phyloP scores from a whole-genome alignment of 129 eudicot genomes.

The Escallonia rubra region DNA sequence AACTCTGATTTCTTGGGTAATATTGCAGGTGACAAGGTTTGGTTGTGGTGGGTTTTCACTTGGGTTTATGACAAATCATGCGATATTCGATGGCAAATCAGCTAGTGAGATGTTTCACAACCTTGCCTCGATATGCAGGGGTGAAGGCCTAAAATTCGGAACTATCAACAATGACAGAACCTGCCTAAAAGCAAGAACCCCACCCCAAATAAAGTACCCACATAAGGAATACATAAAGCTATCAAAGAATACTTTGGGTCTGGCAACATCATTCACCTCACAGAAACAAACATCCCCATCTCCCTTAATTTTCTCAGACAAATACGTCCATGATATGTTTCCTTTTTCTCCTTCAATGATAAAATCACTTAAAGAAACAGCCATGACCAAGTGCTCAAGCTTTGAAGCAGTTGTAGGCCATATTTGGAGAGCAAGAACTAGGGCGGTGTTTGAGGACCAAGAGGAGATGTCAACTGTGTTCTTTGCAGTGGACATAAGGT shows the following conservation, averaged over 20 bases:
- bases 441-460: constrained; percentile 3
- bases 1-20: not conserved
- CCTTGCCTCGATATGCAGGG: constrained; percentile 30
- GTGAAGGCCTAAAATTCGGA: constrained; percentile 14
- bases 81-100: constrained; percentile 34
- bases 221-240: constrained; percentile 23
- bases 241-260: not conserved
- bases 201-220: constrained; percentile 29
- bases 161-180: constrained; percentile 19
- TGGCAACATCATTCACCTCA: constrained; percentile 24
- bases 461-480: constrained; percentile 17
- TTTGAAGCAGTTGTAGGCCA: constrained; percentile 32
- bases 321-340: constrained; percentile 24
- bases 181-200: constrained; percentile 23
- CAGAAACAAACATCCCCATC: constrained; percentile 16
- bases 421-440: constrained; percentile 29
- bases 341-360: constrained; percentile 16
- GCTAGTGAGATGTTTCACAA: constrained; percentile 37
- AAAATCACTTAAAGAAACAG: constrained; percentile 6
- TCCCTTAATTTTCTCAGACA: constrained; percentile 17
- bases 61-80: constrained; percentile 31
- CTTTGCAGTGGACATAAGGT: constrained; percentile 38
- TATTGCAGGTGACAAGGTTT: constrained; percentile 32
- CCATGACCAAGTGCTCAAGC: constrained; percentile 21
- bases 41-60: constrained; percentile 39